phyloP scores from a whole-genome alignment of 108 stramenopile species.

The Cyclostephanos invisitatus region DNA sequence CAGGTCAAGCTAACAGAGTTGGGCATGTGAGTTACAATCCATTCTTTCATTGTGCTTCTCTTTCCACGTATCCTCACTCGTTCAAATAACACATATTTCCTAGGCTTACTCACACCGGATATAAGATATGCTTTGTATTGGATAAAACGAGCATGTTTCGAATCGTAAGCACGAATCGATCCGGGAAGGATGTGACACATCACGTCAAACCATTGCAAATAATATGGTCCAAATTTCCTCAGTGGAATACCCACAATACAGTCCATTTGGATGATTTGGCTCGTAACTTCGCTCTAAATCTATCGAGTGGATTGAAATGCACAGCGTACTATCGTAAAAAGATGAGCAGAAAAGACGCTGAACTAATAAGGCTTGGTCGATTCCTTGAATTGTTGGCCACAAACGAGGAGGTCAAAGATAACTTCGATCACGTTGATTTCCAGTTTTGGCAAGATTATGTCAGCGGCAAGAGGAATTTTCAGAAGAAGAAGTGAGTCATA shows the following conservation, averaged over 20 bases:
- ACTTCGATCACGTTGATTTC: slow-evolving; percentile 72
- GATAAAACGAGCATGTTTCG: slow-evolving; percentile 97
- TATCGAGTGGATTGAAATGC: slow-evolving; percentile 71
- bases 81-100: not conserved
- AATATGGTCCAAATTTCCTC: slow-evolving; percentile 94
- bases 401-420: slow-evolving; percentile 28
- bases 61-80: not conserved
- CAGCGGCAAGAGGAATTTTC: slow-evolving; percentile 39
- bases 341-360: slow-evolving; percentile 52
- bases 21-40: slow-evolving; percentile 54
- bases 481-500: slow-evolving; percentile 17
- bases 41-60: not conserved
- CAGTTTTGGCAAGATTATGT: slow-evolving; percentile 72
- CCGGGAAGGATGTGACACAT: slow-evolving; percentile 68
- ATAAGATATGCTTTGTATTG: slow-evolving; percentile 90
- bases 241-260: slow-evolving; percentile 85
- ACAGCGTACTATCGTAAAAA: slow-evolving; percentile 80
- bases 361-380: slow-evolving; percentile 56
- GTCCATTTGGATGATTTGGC: slow-evolving; percentile 94
- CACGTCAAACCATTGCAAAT: slow-evolving; percentile 95
- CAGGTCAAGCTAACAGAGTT: slow-evolving; percentile 90
- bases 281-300: slow-evolving; percentile 95
- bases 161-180: slow-evolving; percentile 65
- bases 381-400: slow-evolving; percentile 69
- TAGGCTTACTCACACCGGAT: slow-evolving; percentile 73